Evolutionary conservation across 2,329 filamentous ascomycete species (phyloP).

Genomic region (Monilinia laxa): DNA sequence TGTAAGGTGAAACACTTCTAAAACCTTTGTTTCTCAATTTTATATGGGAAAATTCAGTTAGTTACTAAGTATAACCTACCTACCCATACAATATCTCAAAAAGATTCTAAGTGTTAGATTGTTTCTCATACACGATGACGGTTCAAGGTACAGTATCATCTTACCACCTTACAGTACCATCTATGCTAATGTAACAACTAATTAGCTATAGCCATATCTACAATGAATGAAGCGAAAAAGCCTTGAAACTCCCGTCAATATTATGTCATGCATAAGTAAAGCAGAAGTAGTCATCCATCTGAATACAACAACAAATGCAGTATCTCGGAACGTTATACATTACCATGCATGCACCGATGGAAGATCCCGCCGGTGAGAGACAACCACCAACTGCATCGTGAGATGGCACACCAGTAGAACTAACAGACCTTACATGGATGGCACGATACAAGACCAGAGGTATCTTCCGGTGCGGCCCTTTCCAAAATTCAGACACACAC

Average conservation of each 20-base stretch:
- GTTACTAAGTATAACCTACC: too few species aligned
- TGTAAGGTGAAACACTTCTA: too few species aligned
- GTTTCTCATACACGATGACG: not conserved
- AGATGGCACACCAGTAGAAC: slow-evolving; percentile 9
- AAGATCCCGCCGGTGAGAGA: slow-evolving; percentile 13
- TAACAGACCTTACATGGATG: not conserved
- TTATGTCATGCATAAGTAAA: slow-evolving; percentile 8
- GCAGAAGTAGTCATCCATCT: not conserved
- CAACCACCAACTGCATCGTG: slow-evolving; percentile 12
- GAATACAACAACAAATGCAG: not conserved
- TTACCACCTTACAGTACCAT: not conserved
- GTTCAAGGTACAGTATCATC: not conserved
- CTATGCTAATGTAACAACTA: not conserved
- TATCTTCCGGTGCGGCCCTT: not conserved
- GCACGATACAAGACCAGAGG: not conserved
- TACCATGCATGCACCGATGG: too few species aligned
- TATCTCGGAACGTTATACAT: not conserved
- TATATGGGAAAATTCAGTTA: not conserved
- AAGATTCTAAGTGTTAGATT: not conserved
- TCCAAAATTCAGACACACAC: not conserved
- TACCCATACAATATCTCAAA: too few species aligned
- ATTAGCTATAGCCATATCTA: not conserved
- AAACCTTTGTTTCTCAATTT: not conserved
- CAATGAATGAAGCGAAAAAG: not conserved
- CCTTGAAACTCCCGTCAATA: not conserved